Conservation (phyloP, 2,329 filamentous ascomycete species). For the Lasiodiplodia hormozganensis region DNA sequence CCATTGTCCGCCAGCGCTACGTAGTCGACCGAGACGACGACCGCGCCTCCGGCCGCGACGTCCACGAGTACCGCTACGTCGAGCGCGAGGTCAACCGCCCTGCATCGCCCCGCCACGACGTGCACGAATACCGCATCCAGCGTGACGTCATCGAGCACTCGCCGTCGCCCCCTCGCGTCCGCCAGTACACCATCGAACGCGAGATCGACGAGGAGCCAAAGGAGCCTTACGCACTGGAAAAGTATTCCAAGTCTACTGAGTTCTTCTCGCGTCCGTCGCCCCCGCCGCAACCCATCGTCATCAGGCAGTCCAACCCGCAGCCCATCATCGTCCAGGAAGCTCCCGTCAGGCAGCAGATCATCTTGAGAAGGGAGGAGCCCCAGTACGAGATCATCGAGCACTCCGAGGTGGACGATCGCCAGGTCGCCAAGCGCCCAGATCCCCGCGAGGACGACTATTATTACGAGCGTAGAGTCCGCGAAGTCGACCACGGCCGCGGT, state of each 20-base stretch:
- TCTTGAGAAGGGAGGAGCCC: conserved; percentile 60
- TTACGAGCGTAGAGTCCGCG: conserved; percentile 63
- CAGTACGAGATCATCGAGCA: conserved; percentile 67
- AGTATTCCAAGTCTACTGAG: conserved; percentile 61
- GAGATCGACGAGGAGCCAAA: conserved; percentile 52
- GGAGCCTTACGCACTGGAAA: conserved; percentile 54
- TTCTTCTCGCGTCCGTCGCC: conserved; percentile 57
- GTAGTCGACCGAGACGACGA: conserved; percentile 31
- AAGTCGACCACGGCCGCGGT: conserved; percentile 58
- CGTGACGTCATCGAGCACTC: conserved; percentile 56
- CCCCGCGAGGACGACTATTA: conserved; percentile 66
- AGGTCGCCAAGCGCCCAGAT: conserved; percentile 47
- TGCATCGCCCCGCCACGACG: conserved; percentile 52
- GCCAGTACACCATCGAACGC: conserved; percentile 49
- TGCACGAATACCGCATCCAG: conserved; percentile 60
- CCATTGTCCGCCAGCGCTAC: conserved; percentile 11
- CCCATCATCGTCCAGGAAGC: conserved; percentile 64
- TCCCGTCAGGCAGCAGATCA: conserved; percentile 53
- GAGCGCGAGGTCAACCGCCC: conserved; percentile 41
- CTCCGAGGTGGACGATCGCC: conserved; percentile 60
- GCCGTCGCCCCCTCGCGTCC: conserved; percentile 48
- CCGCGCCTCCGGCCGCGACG: conserved; percentile 35
- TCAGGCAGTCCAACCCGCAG: conserved; percentile 55
- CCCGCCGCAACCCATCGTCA: conserved; percentile 54
- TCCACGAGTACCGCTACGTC: conserved; percentile 47